Conservation (phyloP, 2,329 filamentous ascomycete species). For the Ceratocystis smalleyi region DNA sequence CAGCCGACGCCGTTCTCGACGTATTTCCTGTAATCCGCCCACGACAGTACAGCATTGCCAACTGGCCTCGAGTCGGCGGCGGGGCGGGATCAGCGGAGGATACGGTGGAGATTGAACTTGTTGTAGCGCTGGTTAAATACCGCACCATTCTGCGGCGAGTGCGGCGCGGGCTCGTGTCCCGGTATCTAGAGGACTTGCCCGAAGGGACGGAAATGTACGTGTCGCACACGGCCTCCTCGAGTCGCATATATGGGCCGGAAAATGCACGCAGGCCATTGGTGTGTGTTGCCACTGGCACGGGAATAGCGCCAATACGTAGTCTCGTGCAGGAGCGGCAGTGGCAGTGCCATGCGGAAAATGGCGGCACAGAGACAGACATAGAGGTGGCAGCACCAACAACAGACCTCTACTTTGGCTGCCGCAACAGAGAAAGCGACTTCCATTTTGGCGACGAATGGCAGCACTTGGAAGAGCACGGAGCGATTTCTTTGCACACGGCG, state of each 20-base stretch:
- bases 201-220: constrained; percentile 25
- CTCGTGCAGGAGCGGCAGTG: constrained; percentile 67
- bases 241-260: constrained; percentile 40
- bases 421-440: constrained; percentile 59
- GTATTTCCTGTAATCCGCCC: constrained; percentile 70
- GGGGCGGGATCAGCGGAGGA: neutral
- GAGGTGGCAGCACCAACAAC: constrained; percentile 17
- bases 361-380: constrained; percentile 10
- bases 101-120: constrained; percentile 37
- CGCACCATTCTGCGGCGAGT: constrained; percentile 72
- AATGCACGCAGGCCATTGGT: constrained; percentile 43
- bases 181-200: constrained; percentile 57
- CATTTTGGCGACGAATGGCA: constrained; percentile 70
- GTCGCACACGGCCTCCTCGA: constrained; percentile 20
- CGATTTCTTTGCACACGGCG: constrained; percentile 28
- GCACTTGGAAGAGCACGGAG: constrained; percentile 16
- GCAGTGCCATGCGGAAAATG: constrained; percentile 23
- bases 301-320: constrained; percentile 68
- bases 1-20: constrained; percentile 54
- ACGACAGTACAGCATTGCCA: constrained; percentile 88
- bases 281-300: constrained; percentile 72
- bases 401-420: constrained; percentile 70
- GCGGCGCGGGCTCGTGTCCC: constrained; percentile 75
- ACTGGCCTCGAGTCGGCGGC: constrained; percentile 29
- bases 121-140: constrained; percentile 83